Evolutionary conservation across 306 rosid genomes (phyloP), one percentile per base, ranked within the genome.

Genomic region (Acacia crassicarpa): DNA sequence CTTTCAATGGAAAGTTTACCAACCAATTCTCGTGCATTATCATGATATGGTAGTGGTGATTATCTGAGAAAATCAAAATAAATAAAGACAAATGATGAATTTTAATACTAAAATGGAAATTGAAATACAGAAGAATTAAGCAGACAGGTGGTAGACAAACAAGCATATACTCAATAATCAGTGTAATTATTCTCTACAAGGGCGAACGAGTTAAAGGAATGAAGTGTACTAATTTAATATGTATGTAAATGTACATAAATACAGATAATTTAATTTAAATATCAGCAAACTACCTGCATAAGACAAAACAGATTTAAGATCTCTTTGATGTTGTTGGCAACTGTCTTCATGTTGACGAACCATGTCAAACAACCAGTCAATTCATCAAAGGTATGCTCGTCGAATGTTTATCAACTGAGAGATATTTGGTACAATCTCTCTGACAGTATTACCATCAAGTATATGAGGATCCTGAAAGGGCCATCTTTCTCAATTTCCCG

Each of bases 1-100:
- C 91, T 84, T 89, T 87, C 81, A 86, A 89, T 78, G 20, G 88
- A 90, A 92, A 90, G 91, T 85, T 87, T 86, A 92, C 90, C 91
- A 89, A 90, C 91, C 92, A 90, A 82, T 78, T 87, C 89, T 86
- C 75, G 84, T 74, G 90, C 82, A 59, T 88, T 85, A 87, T 89
- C 86, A 88, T 87, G 89, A 68, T 86, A 89, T 89, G 86, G 86
- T 80, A 88, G 87, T 87, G 86, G 81, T 86, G 83, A 89, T 92
- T 92, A 92, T 94, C 97, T 92, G 93, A 84, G 77, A 38, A 78
- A 79, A 44, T 11, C 22, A 78, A 40, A 32, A 33, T 19, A 77
- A 33, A 65, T 56, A 74, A 32, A 65, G 30, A 32, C 59, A 53
- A 1, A 19, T 53, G 59, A 53, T 81, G 62, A 83, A 86, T 53